Percentiles rank a stretch among this genome's conserved stretches.
Evolutionary conservation across 306 rosid genomes (phyloP).

Genomic region (Spatholobus suberectus): DNA sequence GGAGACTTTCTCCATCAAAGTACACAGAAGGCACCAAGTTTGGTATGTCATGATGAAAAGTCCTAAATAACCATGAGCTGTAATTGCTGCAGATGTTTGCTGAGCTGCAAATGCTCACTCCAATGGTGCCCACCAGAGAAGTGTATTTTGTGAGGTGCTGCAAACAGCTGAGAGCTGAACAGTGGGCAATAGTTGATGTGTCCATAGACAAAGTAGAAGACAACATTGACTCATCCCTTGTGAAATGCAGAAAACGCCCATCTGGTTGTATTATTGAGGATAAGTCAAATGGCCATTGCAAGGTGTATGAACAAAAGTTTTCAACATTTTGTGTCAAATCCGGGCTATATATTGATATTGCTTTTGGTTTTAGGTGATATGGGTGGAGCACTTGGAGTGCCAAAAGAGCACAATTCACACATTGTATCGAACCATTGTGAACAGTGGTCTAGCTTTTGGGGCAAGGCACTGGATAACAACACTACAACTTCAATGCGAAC

Average conservation of each 20-base stretch:
- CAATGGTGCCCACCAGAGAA: slow-evolving; percentile 90
- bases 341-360: background rate
- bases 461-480: slow-evolving; percentile 95
- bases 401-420: slow-evolving; percentile 77
- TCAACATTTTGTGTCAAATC: background rate
- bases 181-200: slow-evolving; percentile 89
- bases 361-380: slow-evolving; percentile 63
- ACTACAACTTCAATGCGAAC: slow-evolving; percentile 89
- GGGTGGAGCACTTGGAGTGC: slow-evolving; percentile 98
- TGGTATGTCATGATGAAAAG: slow-evolving; percentile 6
- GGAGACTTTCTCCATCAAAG: background rate
- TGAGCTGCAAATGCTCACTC: slow-evolving; percentile 95
- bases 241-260: slow-evolving; percentile 90
- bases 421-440: slow-evolving; percentile 73
- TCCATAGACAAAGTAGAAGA: slow-evolving; percentile 93
- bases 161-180: slow-evolving; percentile 80
- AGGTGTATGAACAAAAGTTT: slow-evolving; percentile 64
- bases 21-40: background rate
- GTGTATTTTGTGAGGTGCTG: slow-evolving; percentile 83
- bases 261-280: slow-evolving; percentile 97
- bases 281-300: slow-evolving; percentile 93
- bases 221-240: slow-evolving; percentile 73
- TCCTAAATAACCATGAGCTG: slow-evolving; percentile 3
- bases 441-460: slow-evolving; percentile 88
- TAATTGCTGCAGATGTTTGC: slow-evolving; percentile 81